phyloP scores from a whole-genome alignment of 1,284 basidiomycete species.

The Agaricales sp. region DNA sequence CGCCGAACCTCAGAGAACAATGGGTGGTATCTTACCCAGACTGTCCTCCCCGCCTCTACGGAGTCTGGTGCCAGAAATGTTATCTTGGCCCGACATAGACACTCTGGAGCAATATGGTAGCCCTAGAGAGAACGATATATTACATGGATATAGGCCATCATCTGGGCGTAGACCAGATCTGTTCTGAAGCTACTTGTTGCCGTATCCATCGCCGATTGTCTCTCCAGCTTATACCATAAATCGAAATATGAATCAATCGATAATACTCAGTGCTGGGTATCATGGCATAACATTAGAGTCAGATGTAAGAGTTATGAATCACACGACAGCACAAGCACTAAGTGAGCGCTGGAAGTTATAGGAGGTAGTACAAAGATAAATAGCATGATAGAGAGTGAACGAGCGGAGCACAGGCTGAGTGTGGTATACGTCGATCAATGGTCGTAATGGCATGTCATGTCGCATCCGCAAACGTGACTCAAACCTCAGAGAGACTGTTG shows the following conservation, averaged over 20 bases:
- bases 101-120: constrained; percentile 1
- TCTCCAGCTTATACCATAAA: too few relatives aligned
- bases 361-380: neutral
- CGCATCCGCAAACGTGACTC: neutral
- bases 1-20: neutral
- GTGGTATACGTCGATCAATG: neutral
- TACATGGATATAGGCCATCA: neutral
- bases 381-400: neutral
- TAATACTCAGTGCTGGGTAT: neutral
- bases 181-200: neutral
- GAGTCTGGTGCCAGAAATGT: neutral
- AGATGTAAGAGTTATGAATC: neutral
- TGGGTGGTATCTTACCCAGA: neutral
- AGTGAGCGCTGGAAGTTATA: neutral
- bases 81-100: neutral
- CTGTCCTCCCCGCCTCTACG: neutral
- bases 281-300: neutral
- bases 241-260: too few relatives aligned
- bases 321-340: neutral
- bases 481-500: neutral
- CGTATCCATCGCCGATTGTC: neutral
- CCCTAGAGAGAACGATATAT: neutral
- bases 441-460: neutral
- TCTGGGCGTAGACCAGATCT: neutral
- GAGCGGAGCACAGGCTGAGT: neutral